These are phyloP conservation scores for Xylariaceae sp. DNA, from an alignment of 2,329 filamentous ascomycete genomes.

Conservation along the genomic window DNA sequence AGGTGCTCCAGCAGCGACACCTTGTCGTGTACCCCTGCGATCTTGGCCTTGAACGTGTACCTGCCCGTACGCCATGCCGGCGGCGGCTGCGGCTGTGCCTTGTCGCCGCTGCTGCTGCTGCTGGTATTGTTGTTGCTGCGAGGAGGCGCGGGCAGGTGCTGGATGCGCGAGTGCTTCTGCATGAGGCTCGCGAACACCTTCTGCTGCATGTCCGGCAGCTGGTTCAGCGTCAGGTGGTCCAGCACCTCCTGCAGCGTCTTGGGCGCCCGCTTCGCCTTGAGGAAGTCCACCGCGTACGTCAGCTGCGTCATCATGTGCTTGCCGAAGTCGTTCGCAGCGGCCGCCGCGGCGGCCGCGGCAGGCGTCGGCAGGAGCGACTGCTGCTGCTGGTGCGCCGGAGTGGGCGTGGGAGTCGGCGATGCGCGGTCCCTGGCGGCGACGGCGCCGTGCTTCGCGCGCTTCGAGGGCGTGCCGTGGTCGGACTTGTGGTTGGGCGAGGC, in stretches of 20 bases:
- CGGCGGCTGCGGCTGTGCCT: constrained; percentile 38
- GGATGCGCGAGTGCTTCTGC: constrained; percentile 53
- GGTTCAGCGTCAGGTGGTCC: constrained; percentile 67
- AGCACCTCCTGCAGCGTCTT: constrained; percentile 71
- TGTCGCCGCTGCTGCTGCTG: constrained; percentile 34
- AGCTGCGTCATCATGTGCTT: constrained; percentile 80
- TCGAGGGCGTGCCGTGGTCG: constrained; percentile 29
- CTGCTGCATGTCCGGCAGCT: constrained; percentile 53
- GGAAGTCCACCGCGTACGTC: constrained; percentile 76
- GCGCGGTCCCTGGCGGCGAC: constrained; percentile 14
- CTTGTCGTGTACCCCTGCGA: constrained; percentile 68
- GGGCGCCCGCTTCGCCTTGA: constrained; percentile 61
- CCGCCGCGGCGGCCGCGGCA: constrained; percentile 29
- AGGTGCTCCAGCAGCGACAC: constrained; percentile 74
- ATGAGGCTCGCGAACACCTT: constrained; percentile 61
- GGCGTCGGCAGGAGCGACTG: too few relatives aligned
- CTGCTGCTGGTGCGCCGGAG: too few relatives aligned
- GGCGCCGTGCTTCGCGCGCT: constrained; percentile 51
- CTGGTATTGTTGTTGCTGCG: too few relatives aligned
- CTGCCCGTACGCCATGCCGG: constrained; percentile 61
- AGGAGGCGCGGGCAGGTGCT: constrained; percentile 47
- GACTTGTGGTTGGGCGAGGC: constrained; percentile 44
- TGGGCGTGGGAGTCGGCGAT: constrained; percentile 17
- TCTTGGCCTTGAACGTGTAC: constrained; percentile 79
- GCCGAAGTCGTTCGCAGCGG: constrained; percentile 64